Evolutionary conservation across 345 rosid species (phyloP).

Genomic region (Reutealis trisperma): DNA sequence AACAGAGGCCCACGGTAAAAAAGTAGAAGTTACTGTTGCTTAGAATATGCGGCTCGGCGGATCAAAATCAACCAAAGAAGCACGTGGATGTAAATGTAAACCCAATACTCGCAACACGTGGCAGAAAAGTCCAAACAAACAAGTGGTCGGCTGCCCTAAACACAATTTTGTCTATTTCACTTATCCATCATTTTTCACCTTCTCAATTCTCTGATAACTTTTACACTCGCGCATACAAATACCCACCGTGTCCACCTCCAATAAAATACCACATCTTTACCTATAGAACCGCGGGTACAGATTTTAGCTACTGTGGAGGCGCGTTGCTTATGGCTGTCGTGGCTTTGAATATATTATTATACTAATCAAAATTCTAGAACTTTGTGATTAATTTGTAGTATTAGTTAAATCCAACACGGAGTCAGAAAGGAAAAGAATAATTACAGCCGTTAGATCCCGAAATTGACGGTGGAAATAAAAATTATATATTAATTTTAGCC

Average conservation of each 20-base stretch:
- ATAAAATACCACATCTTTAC: no score
- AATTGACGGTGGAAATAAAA: slow-evolving; percentile 5
- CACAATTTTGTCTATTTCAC: not conserved
- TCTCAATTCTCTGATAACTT: not conserved
- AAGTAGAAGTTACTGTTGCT: not conserved
- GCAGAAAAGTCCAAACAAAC: not conserved
- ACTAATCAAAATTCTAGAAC: slow-evolving; percentile 3
- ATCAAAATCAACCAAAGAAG: not conserved
- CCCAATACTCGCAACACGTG: not conserved
- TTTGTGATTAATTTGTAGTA: not conserved
- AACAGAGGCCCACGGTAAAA: not conserved
- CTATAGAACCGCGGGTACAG: not conserved
- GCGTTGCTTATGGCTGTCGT: no score
- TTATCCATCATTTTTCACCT: not conserved
- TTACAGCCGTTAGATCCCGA: slow-evolving; percentile 9
- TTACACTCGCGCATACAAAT: not conserved
- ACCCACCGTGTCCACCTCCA: not conserved
- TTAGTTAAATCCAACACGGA: not conserved
- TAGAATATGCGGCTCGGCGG: not conserved
- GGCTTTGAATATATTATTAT: no score
- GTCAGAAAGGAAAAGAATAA: not conserved
- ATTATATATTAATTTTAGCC: not conserved
- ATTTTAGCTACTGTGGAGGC: not conserved
- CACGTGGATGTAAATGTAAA: not conserved
- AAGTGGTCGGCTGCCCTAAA: not conserved